Evolutionary conservation across 2,329 filamentous ascomycete species (phyloP).

Genomic region (Didymosphaeria variabile): DNA sequence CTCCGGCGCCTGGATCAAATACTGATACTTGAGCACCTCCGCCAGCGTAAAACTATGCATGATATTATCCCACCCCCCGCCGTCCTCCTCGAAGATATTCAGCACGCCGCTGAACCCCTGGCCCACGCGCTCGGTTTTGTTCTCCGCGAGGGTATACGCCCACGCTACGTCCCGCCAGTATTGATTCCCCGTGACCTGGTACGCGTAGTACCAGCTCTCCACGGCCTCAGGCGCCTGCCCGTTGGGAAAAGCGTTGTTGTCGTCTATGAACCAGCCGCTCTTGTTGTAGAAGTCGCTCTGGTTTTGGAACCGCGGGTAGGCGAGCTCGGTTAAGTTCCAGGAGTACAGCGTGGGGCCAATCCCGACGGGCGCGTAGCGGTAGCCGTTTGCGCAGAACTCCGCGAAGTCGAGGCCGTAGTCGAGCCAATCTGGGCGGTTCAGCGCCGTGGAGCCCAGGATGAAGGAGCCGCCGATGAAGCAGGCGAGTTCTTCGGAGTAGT

Average conservation of each 20-base stretch:
- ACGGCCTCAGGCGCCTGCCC: conserved; percentile 34
- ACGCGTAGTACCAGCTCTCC: conserved; percentile 74
- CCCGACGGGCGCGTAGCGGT: conserved; percentile 29
- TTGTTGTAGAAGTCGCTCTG: conserved; percentile 23
- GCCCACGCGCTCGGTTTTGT: conserved; percentile 65
- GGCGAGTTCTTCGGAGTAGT: conserved; percentile 34
- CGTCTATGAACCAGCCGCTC: conserved; percentile 27
- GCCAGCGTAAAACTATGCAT: conserved; percentile 87
- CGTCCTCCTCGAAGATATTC: conserved; percentile 69
- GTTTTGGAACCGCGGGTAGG: conserved; percentile 19
- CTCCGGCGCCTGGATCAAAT: conserved; percentile 69
- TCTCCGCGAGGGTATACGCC: conserved; percentile 67
- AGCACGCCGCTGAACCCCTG: conserved; percentile 71
- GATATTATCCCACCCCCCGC: conserved; percentile 69
- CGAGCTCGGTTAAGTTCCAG: conserved; percentile 33
- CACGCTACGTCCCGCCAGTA: conserved; percentile 36
- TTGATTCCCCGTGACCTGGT: conserved; percentile 75
- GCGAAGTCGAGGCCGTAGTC: conserved; percentile 41
- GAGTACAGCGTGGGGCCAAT: conserved; percentile 38
- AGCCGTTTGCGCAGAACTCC: conserved; percentile 30
- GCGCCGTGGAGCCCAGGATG: conserved; percentile 41
- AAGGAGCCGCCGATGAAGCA: conserved; percentile 47
- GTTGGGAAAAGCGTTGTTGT: conserved; percentile 20
- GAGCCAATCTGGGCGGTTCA: conserved; percentile 34
- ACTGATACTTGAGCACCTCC: conserved; percentile 83